phyloP scores from a whole-genome alignment of 192 early-diverging fungal genomes.

The Coemansia sp. region DNA sequence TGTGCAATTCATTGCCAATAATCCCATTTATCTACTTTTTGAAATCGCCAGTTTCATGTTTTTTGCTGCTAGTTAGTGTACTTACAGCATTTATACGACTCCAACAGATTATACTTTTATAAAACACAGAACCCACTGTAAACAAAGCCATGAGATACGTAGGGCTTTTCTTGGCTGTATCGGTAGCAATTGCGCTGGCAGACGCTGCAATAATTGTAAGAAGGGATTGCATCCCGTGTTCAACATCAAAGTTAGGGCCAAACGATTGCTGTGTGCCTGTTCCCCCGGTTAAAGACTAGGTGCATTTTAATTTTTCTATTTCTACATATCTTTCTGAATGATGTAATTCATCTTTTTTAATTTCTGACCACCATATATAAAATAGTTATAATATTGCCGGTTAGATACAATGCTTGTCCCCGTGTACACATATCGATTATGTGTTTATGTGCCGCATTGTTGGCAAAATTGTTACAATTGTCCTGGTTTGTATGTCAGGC shows the following conservation, averaged over 20 bases:
- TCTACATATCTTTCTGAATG: neutral
- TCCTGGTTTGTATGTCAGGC: neutral
- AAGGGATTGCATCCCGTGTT: conserved; percentile 42
- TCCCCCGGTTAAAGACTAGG: conserved; percentile 16
- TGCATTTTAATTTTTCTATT: neutral
- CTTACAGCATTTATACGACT: too few relatives aligned
- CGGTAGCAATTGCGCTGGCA: neutral
- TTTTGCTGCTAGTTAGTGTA: too few relatives aligned
- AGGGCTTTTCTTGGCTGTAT: neutral
- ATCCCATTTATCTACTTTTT: too few relatives aligned
- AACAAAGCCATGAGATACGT: neutral
- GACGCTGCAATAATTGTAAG: conserved; percentile 13
- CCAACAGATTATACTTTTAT: too few relatives aligned
- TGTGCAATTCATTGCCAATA: too few relatives aligned
- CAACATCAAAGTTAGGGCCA: conserved; percentile 34
- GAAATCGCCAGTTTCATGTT: too few relatives aligned
- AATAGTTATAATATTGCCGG: too few relatives aligned
- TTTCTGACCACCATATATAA: too few relatives aligned
- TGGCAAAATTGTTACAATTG: neutral
- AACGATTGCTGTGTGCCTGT: conserved; percentile 51
- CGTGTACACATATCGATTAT: neutral
- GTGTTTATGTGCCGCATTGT: neutral
- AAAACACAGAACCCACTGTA: neutral
- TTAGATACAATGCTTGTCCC: neutral
- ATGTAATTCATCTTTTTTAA: too few relatives aligned